Conservation (phyloP, 2,329 filamentous ascomycete genomes). For the Penicillium polonicum region DNA sequence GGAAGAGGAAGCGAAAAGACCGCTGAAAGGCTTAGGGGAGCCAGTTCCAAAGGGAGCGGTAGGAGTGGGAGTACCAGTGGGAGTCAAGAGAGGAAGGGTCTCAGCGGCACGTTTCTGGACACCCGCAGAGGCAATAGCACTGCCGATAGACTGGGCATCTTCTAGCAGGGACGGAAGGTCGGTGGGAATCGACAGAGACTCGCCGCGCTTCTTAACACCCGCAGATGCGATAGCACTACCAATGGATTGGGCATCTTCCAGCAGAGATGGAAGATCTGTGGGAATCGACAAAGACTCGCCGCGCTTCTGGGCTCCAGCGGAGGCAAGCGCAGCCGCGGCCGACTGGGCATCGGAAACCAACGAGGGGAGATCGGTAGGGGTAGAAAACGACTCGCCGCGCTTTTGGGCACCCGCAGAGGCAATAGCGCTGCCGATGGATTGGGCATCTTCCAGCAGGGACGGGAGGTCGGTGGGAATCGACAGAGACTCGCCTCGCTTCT, state of each 20-base stretch:
- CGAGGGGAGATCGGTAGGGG: too few relatives aligned
- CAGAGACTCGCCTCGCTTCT: constrained; percentile 10
- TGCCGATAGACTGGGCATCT: constrained; percentile 9
- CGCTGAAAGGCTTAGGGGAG: neutral
- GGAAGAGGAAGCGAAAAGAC: neutral
- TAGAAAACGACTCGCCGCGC: neutral
- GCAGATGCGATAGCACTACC: constrained; percentile 8
- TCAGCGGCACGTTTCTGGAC: constrained; percentile 13
- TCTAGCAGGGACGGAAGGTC: constrained; percentile 9
- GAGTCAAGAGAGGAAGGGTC: constrained; percentile 6
- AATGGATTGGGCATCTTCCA: constrained; percentile 11
- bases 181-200: constrained; percentile 6
- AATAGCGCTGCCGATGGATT: too few relatives aligned
- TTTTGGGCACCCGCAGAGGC: neutral
- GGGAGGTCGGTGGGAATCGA: constrained; percentile 11
- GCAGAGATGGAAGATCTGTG: constrained; percentile 9
- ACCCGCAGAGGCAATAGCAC: constrained; percentile 4
- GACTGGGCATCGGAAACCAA: too few relatives aligned
- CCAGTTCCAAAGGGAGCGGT: constrained; percentile 8
- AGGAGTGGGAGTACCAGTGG: constrained; percentile 9
- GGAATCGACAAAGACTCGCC: neutral
- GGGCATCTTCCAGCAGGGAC: neutral
- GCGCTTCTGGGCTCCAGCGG: too few relatives aligned
- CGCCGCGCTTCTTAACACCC: constrained; percentile 8
- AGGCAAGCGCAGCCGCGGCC: too few relatives aligned